Evolutionary conservation across 352 stramenopile species (phyloP).

Genomic region (Phytophthora kernoviae): DNA sequence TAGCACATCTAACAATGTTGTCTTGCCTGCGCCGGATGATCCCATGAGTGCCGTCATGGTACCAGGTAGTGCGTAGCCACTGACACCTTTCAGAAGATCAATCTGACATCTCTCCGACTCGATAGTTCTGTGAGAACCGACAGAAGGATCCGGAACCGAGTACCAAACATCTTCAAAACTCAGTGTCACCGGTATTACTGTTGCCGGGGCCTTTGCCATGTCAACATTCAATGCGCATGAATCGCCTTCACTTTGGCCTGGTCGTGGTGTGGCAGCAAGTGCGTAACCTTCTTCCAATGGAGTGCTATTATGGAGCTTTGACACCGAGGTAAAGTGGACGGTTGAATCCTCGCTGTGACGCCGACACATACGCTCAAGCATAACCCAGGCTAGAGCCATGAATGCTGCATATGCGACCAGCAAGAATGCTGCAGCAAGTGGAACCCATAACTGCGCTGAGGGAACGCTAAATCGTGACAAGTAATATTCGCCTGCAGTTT

Average conservation of each 20-base stretch:
- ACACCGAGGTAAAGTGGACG: not conserved
- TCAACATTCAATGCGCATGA: not conserved
- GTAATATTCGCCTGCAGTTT: slow-evolving; percentile 14
- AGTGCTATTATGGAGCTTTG: not conserved
- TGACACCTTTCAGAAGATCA: slow-evolving; percentile 67
- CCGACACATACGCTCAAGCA: slow-evolving; percentile 18
- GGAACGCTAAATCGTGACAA: slow-evolving; percentile 11
- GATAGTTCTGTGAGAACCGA: not conserved
- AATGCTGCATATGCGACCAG: slow-evolving; percentile 7
- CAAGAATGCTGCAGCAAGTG: slow-evolving; percentile 2
- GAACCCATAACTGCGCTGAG: slow-evolving; percentile 12
- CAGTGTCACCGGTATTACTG: slow-evolving; percentile 28
- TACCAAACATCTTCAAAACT: slow-evolving; percentile 42
- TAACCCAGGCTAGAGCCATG: slow-evolving; percentile 15
- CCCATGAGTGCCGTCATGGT: slow-evolving; percentile 66
- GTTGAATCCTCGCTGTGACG: slow-evolving; percentile 9
- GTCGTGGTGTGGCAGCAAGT: slow-evolving; percentile 6
- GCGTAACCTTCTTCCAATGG: slow-evolving; percentile 1
- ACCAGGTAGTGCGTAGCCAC: too few relatives aligned
- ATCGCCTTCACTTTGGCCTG: not conserved
- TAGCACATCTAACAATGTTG: slow-evolving; percentile 93
- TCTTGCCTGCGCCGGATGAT: slow-evolving; percentile 83
- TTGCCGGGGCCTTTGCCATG: not conserved
- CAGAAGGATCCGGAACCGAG: slow-evolving; percentile 30
- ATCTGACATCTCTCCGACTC: slow-evolving; percentile 34